Evolutionary conservation across 179 eudicot genomes (phyloP).

Genomic region (Beta lomatogona): DNA sequence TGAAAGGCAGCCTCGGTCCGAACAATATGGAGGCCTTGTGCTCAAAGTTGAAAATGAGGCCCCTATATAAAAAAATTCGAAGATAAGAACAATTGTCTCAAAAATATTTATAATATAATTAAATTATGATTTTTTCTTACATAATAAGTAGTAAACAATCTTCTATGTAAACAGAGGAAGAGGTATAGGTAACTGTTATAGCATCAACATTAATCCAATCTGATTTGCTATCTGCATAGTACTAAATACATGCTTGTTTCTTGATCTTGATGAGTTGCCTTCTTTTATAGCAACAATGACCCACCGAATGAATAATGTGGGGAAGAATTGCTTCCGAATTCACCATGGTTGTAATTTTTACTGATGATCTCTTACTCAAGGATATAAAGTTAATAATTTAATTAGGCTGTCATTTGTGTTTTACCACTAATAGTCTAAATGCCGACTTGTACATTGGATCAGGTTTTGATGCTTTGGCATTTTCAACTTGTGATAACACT

Average conservation of each 20-base stretch:
- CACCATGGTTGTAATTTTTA: constrained; percentile 51
- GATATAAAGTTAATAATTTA: too few species aligned
- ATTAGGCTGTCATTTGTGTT: not conserved
- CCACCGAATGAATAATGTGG: constrained; percentile 79
- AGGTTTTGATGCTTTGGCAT: not conserved
- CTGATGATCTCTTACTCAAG: too few species aligned
- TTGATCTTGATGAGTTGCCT: constrained; percentile 21
- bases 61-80: too few species aligned
- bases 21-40: too few species aligned
- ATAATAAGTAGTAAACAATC: too few species aligned
- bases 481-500: too few species aligned
- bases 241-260: not conserved
- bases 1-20: too few species aligned
- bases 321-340: constrained; percentile 90
- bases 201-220: not conserved
- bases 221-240: constrained; percentile 1
- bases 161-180: constrained; percentile 88
- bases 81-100: too few species aligned
- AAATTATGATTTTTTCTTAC: too few species aligned
- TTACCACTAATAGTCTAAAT: not conserved
- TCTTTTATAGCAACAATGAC: constrained; percentile 65
- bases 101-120: too few species aligned
- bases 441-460: not conserved
- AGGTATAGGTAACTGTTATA: constrained; percentile 66
- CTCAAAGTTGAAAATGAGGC: too few species aligned